Conservation (phyloP, 2,329 filamentous ascomycete genomes). For the Aspergillus neoniger region DNA sequence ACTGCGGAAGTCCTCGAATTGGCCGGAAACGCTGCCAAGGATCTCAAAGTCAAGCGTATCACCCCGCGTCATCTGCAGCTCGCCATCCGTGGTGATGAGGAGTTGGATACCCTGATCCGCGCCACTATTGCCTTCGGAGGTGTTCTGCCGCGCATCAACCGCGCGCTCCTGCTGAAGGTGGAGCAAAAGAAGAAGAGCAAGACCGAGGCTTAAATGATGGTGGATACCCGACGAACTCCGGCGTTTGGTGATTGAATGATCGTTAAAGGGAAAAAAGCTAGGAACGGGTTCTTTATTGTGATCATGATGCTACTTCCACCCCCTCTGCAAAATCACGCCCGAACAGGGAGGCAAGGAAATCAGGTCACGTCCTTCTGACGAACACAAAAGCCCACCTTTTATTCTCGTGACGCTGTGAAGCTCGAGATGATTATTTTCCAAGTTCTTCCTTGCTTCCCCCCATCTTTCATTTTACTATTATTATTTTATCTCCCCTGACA, state of each 20-base stretch:
- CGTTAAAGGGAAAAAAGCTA: conserved; percentile 21
- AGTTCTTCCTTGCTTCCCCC: conserved; percentile 15
- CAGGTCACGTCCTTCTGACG: conserved; percentile 1
- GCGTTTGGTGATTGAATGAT: conserved; percentile 29
- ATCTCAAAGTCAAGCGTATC: conserved; percentile 99
- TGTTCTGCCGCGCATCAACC: conserved; percentile 98
- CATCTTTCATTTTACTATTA: conserved; percentile 20
- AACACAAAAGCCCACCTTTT: conserved; percentile 2
- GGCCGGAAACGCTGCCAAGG: conserved; percentile 97
- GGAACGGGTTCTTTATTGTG: conserved; percentile 18
- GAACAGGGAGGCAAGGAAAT: neutral
- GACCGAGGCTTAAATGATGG: conserved; percentile 39
- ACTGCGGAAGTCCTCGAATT: conserved; percentile 97
- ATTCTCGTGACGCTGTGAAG: conserved; percentile 29
- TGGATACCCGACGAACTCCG: conserved; percentile 27
- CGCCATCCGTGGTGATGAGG: conserved; percentile 96
- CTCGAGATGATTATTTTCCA: conserved; percentile 26
- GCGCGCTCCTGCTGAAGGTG: conserved; percentile 90
- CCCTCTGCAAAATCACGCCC: no score
- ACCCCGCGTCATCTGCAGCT: conserved; percentile 96
- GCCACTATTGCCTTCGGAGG: conserved; percentile 98
- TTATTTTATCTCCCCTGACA: neutral
- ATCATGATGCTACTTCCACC: conserved; percentile 13
- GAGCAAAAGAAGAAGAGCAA: conserved; percentile 94
- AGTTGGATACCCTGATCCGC: conserved; percentile 94